Conservation (phyloP, 2,329 filamentous ascomycete species). For the Trichophyton rubrum region DNA sequence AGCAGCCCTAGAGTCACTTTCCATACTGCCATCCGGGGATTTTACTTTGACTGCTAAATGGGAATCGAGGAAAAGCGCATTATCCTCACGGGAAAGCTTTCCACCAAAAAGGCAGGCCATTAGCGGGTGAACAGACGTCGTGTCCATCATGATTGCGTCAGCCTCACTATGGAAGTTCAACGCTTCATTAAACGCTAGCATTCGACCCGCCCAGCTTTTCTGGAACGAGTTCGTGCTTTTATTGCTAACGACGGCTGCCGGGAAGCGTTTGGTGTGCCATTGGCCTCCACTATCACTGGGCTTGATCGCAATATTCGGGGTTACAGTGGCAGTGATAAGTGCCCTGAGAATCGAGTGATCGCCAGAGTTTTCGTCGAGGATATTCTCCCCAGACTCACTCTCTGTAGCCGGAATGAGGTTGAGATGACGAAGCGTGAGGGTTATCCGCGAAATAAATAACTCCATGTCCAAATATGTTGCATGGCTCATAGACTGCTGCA, state of each 20-base stretch:
- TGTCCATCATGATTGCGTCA: not conserved
- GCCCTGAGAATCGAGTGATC: conserved; percentile 35
- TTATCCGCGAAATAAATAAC: conserved; percentile 26
- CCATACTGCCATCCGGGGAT: not conserved
- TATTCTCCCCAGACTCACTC: conserved; percentile 12
- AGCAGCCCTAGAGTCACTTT: not conserved
- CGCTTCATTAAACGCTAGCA: not conserved
- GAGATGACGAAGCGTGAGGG: conserved; percentile 25
- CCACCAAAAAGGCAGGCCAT: conserved; percentile 5
- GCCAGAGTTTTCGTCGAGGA: conserved; percentile 35
- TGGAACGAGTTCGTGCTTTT: conserved; percentile 6
- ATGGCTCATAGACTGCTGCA: conserved; percentile 24
- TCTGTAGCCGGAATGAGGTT: conserved; percentile 25
- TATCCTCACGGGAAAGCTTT: not conserved
- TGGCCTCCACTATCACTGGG: conserved; percentile 7
- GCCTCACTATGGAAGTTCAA: not conserved
- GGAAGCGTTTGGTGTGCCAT: conserved; percentile 19
- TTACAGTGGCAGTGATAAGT: conserved; percentile 34
- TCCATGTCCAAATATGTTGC: conserved; percentile 27
- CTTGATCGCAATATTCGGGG: conserved; percentile 34
- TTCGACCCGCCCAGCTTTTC: not conserved
- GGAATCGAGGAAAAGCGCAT: not conserved
- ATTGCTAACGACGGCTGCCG: conserved; percentile 19
- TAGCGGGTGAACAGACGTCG: not conserved
- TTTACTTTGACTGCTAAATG: not conserved